These are phyloP conservation scores for Pseudomassariella vexata DNA, from an alignment of 2,329 filamentous ascomycete genomes.

Conservation along the genomic window DNA sequence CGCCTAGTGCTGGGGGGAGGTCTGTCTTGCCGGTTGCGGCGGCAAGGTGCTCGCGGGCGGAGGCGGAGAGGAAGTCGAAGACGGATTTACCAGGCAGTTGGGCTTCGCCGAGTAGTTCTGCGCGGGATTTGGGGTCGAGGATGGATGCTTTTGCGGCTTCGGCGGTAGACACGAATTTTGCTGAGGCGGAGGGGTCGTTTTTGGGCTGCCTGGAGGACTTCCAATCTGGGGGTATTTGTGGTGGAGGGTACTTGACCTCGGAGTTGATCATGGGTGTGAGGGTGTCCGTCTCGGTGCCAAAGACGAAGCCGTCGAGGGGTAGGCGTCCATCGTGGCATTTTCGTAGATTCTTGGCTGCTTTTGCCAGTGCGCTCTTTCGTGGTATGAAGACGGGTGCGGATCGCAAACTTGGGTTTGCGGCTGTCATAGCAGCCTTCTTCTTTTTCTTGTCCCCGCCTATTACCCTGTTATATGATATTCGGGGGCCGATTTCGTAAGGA, in stretches of 20 bases:
- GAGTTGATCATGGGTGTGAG: conserved; percentile 37
- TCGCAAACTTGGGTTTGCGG: conserved; percentile 58
- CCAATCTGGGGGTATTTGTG: conserved; percentile 69
- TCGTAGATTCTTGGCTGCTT: conserved; percentile 42
- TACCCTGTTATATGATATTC: conserved; percentile 78
- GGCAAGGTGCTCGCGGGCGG: conserved; percentile 71
- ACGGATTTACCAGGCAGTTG: conserved; percentile 86
- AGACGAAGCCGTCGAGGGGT: conserved; percentile 70
- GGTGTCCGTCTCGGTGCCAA: conserved; percentile 50
- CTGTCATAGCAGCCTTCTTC: conserved; percentile 41
- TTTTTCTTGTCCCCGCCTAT: conserved; percentile 77
- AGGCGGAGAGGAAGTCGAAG: conserved; percentile 83
- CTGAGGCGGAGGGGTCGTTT: conserved; percentile 12
- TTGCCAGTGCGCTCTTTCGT: conserved; percentile 46
- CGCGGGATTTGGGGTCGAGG: conserved; percentile 70
- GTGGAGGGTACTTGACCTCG: conserved; percentile 52
- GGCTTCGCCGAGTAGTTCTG: conserved; percentile 73
- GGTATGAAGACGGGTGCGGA: conserved; percentile 71
- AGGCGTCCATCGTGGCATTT: conserved; percentile 80
- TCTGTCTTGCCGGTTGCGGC: conserved; percentile 68
- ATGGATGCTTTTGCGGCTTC: conserved; percentile 74
- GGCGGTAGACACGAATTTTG: conserved; percentile 62
- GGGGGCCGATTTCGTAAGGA: conserved; percentile 85
- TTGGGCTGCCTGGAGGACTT: conserved; percentile 50
- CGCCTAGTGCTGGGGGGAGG: conserved; percentile 71